Conservation (phyloP, 345 rosid species). For the Syzygium oleosum region DNA sequence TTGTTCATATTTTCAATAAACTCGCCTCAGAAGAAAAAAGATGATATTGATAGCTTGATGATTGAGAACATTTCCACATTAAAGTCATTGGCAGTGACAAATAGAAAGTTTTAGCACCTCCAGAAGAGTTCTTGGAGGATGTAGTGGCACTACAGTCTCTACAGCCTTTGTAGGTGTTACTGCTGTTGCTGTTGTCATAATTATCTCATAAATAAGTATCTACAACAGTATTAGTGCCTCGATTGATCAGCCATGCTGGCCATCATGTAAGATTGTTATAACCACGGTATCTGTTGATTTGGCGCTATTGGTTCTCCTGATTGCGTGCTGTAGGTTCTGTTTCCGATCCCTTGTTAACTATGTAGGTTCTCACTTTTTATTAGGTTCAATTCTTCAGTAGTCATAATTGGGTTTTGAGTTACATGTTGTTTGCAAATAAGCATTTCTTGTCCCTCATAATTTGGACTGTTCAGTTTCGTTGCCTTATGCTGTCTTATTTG, state of each 20-base stretch:
- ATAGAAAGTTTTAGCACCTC: not conserved
- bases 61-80: not conserved
- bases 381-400: not conserved
- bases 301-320: not conserved
- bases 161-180: not conserved
- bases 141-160: not conserved
- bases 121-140: not conserved
- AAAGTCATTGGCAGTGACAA: not conserved
- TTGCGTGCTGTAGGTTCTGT: not conserved
- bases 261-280: not conserved
- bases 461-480: not conserved
- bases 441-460: not conserved
- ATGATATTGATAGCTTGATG: not conserved
- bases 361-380: not conserved
- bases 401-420: not conserved
- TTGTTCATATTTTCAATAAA: not conserved
- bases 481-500: not conserved
- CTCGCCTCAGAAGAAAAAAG: not conserved
- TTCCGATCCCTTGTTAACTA: not conserved
- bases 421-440: not conserved
- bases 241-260: not conserved
- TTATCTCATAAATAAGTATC: not conserved
- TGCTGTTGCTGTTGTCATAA: not conserved
- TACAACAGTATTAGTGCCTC: not conserved
- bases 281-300: not conserved